phyloP scores from a whole-genome alignment of 768 basidiomycete species.

The Kwoniella dendrophila region DNA sequence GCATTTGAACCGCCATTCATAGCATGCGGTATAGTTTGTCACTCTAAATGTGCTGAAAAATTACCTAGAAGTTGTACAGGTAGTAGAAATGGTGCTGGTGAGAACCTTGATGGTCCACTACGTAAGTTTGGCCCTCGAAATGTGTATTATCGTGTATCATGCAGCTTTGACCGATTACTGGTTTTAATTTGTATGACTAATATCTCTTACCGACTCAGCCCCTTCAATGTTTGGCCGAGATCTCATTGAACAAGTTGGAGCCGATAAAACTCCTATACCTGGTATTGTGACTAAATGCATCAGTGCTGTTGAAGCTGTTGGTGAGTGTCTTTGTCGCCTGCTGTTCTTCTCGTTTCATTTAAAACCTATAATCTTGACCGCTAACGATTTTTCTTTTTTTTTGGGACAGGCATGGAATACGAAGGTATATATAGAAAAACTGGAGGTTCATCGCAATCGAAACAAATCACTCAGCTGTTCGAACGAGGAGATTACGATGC shows the following conservation, averaged over 20 bases:
- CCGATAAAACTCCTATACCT: slow-evolving; percentile 63
- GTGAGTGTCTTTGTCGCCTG: too few relatives aligned
- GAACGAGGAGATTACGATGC: slow-evolving; percentile 85
- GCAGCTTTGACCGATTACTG: background rate
- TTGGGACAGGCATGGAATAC: slow-evolving; percentile 74
- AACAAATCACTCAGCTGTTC: slow-evolving; percentile 89
- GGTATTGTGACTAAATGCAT: slow-evolving; percentile 95
- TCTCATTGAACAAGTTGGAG: slow-evolving; percentile 73
- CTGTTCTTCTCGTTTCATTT: background rate
- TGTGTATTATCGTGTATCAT: slow-evolving; percentile 12
- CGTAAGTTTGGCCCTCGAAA: slow-evolving; percentile 27
- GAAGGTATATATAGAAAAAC: slow-evolving; percentile 99
- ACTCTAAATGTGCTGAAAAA: slow-evolving; percentile 78
- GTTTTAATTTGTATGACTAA: background rate
- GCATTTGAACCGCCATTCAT: background rate
- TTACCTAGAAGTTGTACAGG: slow-evolving; percentile 68
- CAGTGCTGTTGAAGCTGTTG: slow-evolving; percentile 81
- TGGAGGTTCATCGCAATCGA: slow-evolving; percentile 87
- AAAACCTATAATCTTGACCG: background rate
- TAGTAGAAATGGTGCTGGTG: slow-evolving; percentile 36
- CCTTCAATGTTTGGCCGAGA: slow-evolving; percentile 93
- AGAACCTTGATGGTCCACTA: slow-evolving; percentile 49
- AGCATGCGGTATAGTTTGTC: slow-evolving; percentile 85
- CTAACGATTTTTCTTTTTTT: background rate
- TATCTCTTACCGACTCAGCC: slow-evolving; percentile 57